phyloP scores from a whole-genome alignment of 441 rosid species.

The Adansonia rubrostipa region DNA sequence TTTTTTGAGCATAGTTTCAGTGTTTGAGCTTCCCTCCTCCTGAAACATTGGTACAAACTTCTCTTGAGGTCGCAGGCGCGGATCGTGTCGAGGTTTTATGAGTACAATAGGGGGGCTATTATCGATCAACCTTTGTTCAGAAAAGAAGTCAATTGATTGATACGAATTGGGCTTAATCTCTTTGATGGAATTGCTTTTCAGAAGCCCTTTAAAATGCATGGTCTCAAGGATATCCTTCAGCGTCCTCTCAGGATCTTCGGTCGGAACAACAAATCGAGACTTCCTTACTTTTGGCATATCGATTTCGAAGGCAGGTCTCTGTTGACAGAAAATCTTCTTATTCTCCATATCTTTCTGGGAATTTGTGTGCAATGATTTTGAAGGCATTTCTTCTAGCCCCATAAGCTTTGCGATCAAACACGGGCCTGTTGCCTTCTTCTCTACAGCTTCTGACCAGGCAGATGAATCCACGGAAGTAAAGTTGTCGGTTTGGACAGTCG shows the following conservation, averaged over 20 bases:
- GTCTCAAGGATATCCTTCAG: conserved; percentile 57
- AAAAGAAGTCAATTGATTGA: conserved; percentile 33
- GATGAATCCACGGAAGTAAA: conserved; percentile 44
- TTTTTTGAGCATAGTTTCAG: conserved; percentile 36
- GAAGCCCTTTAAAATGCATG: conserved; percentile 50
- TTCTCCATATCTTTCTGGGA: conserved; percentile 31
- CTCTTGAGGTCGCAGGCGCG: conserved; percentile 35
- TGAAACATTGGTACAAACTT: conserved; percentile 23
- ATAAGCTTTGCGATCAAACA: conserved; percentile 87
- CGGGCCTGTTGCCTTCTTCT: conserved; percentile 45
- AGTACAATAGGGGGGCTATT: conserved; percentile 61
- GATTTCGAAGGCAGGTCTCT: conserved; percentile 34
- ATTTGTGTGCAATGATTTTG: conserved; percentile 35
- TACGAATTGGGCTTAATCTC: conserved; percentile 34
- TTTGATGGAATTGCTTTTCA: conserved; percentile 40
- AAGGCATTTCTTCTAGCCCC: conserved; percentile 77
- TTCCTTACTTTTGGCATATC: conserved; percentile 48
- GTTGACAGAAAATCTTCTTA: conserved; percentile 34
- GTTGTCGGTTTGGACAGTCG: conserved; percentile 36
- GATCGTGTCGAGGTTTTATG: conserved; percentile 57
- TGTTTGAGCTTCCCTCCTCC: conserved; percentile 34
- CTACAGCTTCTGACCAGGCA: conserved; percentile 38
- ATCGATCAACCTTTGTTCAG: conserved; percentile 33
- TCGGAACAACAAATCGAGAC: conserved; percentile 32
- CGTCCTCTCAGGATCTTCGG: conserved; percentile 37